Percentiles rank a stretch among this genome's conserved stretches.
These are phyloP conservation scores for Scutellaria barbata DNA, from an alignment of 257 asterid genomes.

Conservation along the genomic window DNA sequence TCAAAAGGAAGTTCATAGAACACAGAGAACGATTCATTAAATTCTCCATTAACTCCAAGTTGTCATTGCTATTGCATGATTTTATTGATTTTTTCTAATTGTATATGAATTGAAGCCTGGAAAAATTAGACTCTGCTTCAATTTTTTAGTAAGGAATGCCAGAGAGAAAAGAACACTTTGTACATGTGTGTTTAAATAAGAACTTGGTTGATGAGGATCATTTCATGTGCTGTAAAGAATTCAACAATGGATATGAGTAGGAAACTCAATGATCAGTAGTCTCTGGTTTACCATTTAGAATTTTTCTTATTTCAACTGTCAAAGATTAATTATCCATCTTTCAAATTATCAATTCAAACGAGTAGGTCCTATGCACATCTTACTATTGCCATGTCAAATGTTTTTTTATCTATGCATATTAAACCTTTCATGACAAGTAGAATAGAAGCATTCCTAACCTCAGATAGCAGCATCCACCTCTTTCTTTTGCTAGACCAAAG, in stretches of 20 bases:
- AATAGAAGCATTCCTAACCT: constrained; percentile 56
- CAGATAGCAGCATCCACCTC: constrained; percentile 92
- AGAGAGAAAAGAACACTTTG: neutral
- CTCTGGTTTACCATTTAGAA: neutral
- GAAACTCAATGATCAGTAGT: neutral
- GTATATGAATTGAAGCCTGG: neutral
- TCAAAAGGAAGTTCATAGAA: constrained; percentile 25
- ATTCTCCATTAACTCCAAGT: no score
- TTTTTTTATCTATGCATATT: neutral
- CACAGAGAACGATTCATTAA: constrained; percentile 11
- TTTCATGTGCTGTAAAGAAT: neutral
- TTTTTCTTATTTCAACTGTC: neutral
- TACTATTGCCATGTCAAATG: neutral
- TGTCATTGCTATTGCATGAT: no score
- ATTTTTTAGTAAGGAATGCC: neutral
- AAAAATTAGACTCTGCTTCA: neutral
- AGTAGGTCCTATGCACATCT: neutral
- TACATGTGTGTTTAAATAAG: neutral
- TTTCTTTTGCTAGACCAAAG: constrained; percentile 94
- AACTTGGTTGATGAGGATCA: neutral
- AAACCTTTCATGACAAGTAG: neutral
- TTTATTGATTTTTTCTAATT: no score
- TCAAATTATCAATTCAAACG: neutral
- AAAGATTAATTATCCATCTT: neutral
- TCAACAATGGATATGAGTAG: neutral